Evolutionary conservation across 371 early-diverging fungal genomes (phyloP).

Genomic region (Mucor lusitanicus): DNA sequence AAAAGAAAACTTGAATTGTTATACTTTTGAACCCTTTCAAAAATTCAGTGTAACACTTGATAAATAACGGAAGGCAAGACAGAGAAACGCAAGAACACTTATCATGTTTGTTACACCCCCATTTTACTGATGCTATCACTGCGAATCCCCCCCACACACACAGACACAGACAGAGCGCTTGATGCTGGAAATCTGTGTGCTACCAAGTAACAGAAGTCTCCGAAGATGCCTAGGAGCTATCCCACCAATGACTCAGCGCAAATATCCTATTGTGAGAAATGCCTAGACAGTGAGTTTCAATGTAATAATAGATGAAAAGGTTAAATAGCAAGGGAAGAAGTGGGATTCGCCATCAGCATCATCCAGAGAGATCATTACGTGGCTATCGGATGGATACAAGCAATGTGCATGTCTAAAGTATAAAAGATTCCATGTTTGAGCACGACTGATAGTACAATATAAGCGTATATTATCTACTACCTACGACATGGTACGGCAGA

Average conservation of each 20-base stretch:
- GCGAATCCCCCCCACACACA: background rate
- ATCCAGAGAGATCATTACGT: no score
- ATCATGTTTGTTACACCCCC: conserved; percentile 1
- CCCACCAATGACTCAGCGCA: conserved; percentile 8
- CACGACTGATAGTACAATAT: background rate
- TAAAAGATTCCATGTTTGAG: no score
- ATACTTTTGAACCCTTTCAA: conserved; percentile 14
- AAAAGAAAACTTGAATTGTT: background rate
- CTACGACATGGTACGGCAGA: background rate
- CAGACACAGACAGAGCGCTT: background rate
- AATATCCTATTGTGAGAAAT: background rate
- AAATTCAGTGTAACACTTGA: conserved; percentile 11
- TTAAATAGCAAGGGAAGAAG: no score
- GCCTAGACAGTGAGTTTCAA: background rate
- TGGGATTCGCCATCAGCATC: no score
- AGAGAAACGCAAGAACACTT: conserved; percentile 1
- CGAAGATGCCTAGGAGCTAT: conserved; percentile 1
- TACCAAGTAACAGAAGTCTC: background rate
- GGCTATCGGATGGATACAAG: no score
- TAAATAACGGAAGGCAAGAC: conserved; percentile 5
- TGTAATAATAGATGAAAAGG: background rate
- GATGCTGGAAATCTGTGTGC: background rate
- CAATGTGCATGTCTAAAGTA: no score
- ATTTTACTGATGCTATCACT: background rate
- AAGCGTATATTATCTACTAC: no score